Conservation (phyloP, 768 basidiomycete species). For the Leccinum boreale region DNA sequence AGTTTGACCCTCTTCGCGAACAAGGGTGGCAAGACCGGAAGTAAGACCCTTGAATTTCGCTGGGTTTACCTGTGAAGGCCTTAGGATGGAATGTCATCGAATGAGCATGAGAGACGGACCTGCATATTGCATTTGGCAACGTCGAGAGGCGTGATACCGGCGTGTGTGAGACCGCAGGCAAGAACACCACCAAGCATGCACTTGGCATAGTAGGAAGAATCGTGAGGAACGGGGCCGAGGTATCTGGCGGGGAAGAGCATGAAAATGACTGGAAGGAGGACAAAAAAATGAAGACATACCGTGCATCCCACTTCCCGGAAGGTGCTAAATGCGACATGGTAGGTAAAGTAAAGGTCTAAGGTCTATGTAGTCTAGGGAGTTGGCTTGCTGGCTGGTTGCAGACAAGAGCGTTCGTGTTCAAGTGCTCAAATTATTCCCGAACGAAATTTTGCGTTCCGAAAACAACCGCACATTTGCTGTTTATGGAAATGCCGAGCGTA, state of each 20-base stretch:
- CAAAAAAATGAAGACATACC: background rate
- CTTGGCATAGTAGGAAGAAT: conserved; percentile 11
- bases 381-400: background rate
- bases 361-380: background rate
- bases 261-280: background rate
- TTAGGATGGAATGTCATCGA: too few relatives aligned
- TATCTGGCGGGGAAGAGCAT: background rate
- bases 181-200: conserved; percentile 10
- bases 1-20: conserved; percentile 75
- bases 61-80: conserved; percentile 59
- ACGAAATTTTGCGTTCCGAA: conserved; percentile 8
- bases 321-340: conserved; percentile 16
- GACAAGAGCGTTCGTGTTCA: background rate
- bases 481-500: background rate
- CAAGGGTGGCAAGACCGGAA: conserved; percentile 56
- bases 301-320: conserved; percentile 17
- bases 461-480: background rate
- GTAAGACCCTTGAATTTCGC: conserved; percentile 67
- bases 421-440: background rate
- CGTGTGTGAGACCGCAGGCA: conserved; percentile 7
- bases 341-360: background rate
- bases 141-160: conserved; percentile 8
- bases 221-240: conserved; percentile 11
- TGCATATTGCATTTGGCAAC: conserved; percentile 11
- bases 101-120: background rate